A percentile compares a stretch with the other conserved stretches of the same genome.
Conservation (phyloP, 1,139 yeast species). For the Pneumocystis canis region DNA sequence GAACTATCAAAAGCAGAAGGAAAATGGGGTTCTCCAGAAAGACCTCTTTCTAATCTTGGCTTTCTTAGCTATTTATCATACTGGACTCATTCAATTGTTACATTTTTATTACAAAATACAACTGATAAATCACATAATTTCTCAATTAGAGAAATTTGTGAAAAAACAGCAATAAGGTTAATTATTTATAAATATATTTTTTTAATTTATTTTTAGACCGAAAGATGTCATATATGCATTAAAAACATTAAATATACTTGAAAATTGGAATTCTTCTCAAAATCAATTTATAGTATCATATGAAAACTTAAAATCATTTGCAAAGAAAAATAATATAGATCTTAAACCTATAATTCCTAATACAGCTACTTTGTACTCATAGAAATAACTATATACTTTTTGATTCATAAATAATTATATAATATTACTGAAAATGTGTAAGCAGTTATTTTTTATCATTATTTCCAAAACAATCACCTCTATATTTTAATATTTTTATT, state of each 20-base stretch:
- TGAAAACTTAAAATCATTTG: background rate
- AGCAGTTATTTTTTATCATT: background rate
- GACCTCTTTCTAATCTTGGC: conserved; percentile 77
- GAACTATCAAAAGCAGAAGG: conserved; percentile 45
- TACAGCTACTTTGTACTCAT: background rate
- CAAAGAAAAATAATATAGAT: background rate
- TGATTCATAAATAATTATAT: background rate
- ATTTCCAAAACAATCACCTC: background rate
- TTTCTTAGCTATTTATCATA: conserved; percentile 53
- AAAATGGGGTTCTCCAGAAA: conserved; percentile 72
- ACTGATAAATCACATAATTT: background rate
- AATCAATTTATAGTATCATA: background rate
- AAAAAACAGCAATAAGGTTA: background rate
- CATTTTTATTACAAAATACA: background rate
- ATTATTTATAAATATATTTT: background rate
- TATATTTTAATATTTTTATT: background rate
- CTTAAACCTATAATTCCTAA: background rate
- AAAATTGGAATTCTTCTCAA: background rate
- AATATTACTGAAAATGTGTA: background rate
- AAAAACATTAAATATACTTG: background rate
- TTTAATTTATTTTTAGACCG: background rate
- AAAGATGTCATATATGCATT: background rate
- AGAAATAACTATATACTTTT: background rate
- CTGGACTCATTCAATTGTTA: conserved; percentile 34
- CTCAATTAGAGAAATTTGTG: background rate